phyloP scores from a whole-genome alignment of 2,329 filamentous ascomycete genomes.

The Fusarium sp. region DNA sequence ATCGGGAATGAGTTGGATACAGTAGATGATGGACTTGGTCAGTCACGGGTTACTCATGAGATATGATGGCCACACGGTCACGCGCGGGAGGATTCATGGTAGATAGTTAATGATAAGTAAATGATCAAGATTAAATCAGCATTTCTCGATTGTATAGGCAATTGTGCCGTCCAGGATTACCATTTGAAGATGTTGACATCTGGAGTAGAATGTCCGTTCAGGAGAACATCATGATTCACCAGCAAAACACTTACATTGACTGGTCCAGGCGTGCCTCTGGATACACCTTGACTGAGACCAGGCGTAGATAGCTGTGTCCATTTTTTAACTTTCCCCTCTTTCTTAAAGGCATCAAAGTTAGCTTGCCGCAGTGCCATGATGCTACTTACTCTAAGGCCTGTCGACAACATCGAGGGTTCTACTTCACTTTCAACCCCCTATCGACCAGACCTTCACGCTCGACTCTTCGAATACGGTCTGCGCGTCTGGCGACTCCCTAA shows the following conservation, averaged over 20 bases:
- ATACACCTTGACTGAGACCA: neutral
- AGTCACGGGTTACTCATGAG: constrained; percentile 23
- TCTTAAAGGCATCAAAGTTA: neutral
- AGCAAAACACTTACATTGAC: neutral
- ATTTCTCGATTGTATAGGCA: too few species aligned
- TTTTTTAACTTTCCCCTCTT: neutral
- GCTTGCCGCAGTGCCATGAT: neutral
- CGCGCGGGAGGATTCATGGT: constrained; percentile 10
- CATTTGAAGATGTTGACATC: neutral
- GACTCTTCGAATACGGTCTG: constrained; percentile 42
- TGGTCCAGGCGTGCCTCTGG: neutral
- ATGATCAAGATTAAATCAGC: constrained; percentile 5
- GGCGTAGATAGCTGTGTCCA: neutral
- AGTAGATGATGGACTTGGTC: constrained; percentile 5
- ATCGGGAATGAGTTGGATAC: neutral
- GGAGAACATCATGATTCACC: neutral
- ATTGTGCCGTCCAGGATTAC: too few species aligned
- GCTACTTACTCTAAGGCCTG: neutral
- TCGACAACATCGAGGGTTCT: neutral
- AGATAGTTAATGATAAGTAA: constrained; percentile 33
- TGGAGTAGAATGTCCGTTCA: neutral
- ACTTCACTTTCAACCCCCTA: constrained; percentile 24
- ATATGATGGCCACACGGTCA: constrained; percentile 34
- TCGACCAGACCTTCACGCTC: constrained; percentile 42
- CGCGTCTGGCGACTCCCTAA: constrained; percentile 4